Conservation (phyloP, 176 grass and related monocot species). For the Paspalum notatum region DNA sequence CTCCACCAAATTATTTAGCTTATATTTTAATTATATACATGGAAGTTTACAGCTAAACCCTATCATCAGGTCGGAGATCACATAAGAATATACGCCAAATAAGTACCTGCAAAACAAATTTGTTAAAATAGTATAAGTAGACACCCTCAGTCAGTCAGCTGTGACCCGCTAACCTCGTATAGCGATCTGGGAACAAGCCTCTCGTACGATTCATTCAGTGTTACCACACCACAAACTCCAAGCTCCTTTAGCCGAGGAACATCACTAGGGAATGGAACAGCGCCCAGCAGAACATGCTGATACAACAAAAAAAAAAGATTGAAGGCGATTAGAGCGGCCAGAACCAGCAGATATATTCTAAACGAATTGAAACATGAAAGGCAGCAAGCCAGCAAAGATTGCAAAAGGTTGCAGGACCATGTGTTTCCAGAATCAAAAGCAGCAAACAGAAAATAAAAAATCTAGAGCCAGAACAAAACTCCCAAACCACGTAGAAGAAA, state of each 20-base stretch:
- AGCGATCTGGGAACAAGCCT: slow-evolving; percentile 77
- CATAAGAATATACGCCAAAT: slow-evolving; percentile 17
- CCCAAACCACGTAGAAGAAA: neutral
- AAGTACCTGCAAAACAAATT: neutral
- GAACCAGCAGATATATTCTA: neutral
- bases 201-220: slow-evolving; percentile 94
- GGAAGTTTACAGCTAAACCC: neutral
- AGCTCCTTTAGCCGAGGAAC: slow-evolving; percentile 72
- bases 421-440: neutral
- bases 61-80: neutral
- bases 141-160: neutral
- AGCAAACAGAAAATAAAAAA: slow-evolving; percentile 14
- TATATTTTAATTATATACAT: neutral
- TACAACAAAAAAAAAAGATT: slow-evolving; percentile 6
- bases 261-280: slow-evolving; percentile 91
- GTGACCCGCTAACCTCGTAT: slow-evolving; percentile 58
- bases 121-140: neutral
- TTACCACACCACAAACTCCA: slow-evolving; percentile 87
- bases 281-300: slow-evolving; percentile 89
- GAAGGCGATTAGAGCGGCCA: slow-evolving; percentile 13
- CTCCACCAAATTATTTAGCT: neutral
- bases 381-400: neutral
- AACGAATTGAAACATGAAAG: neutral
- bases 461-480: neutral
- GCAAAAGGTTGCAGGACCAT: neutral